Evolutionary conservation across 768 basidiomycete genomes (phyloP).

Genomic region (Pleurotus giganteus): DNA sequence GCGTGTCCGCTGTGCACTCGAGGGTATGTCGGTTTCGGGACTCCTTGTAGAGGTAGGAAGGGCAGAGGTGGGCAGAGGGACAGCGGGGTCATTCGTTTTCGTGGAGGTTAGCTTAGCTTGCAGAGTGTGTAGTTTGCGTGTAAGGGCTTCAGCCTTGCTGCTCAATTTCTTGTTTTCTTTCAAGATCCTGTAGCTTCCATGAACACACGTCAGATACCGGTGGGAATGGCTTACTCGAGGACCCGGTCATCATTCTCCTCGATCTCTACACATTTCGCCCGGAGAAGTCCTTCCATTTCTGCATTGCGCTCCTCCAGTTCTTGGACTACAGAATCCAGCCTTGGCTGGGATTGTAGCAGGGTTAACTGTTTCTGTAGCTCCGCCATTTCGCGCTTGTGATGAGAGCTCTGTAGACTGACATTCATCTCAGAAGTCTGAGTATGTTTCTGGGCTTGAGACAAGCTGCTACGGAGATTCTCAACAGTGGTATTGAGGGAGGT

Average conservation of each 20-base stretch:
- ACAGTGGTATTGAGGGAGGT: conserved; percentile 35
- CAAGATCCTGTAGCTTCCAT: conserved; percentile 49
- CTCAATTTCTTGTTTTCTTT: conserved; percentile 80
- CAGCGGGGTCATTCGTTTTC: conserved; percentile 33
- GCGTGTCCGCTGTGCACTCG: conserved; percentile 13
- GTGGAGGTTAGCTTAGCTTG: conserved; percentile 63
- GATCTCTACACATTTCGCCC: conserved; percentile 70
- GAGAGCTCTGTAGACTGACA: conserved; percentile 59
- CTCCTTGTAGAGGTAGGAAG: not conserved
- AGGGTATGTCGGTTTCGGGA: conserved; percentile 14
- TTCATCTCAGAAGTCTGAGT: conserved; percentile 64
- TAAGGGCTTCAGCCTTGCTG: conserved; percentile 66
- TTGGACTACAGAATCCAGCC: conserved; percentile 50
- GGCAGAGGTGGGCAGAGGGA: not conserved
- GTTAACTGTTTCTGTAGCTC: conserved; percentile 58
- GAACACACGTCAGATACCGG: conserved; percentile 10
- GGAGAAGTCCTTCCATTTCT: conserved; percentile 75
- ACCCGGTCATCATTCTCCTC: conserved; percentile 83
- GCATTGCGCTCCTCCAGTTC: conserved; percentile 68
- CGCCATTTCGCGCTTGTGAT: conserved; percentile 63
- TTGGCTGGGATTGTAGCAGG: conserved; percentile 48
- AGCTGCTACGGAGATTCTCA: conserved; percentile 39
- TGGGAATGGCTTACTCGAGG: conserved; percentile 67
- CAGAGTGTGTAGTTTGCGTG: conserved; percentile 68
- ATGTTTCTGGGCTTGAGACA: conserved; percentile 54